Base-by-base conservation (phyloP, 23 red algal genomes). In the Gracilaria domingensis region DNA sequence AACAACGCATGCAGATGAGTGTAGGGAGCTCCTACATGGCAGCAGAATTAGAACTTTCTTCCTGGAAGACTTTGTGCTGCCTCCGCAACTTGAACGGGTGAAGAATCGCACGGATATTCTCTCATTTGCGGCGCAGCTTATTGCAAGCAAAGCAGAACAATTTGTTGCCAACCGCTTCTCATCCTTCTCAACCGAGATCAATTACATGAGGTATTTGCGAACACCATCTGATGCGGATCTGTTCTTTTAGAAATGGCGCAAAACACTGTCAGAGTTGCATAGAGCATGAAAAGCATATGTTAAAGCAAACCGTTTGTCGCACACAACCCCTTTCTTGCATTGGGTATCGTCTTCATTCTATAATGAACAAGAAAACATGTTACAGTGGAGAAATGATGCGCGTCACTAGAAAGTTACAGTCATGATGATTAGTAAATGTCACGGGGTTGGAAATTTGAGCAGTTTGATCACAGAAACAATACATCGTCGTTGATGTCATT, bases 101-200 rank as follows among this genome's bases (percentile, higher is more conserved):
- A 38, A 81, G 57, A 75, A 30, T 29, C 58, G 78, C 24, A 75
- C 47, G 0, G 89, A 93, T 84, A 82, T 84, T 37, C 44, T 82
- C 28, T 59, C 59, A 18, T 74, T 93, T 48, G 79, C 79, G 6
- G 54, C 58, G n/a, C 89, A 93, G 66, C 53, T 93, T 59, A 50
- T 83, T 53, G 77, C 89, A 20, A 84, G 77, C 64, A 53, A 47
- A 38, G 89, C 89, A 11, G 59, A 54, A 74, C 78, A 93, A 39
- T 85, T 93, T 29, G 55, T 93, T 53, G 91, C 80, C 24, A 86
- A 85, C 47, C 80, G 81, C 3, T 93, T 93, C 36, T 85, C 80
- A 21, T 85, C 80, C 17, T 93, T 75, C 42, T 75, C 91, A 2
- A 62, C 80, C 4, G 80, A 93, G 56, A 83, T 91, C 13, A 82